These are phyloP conservation scores for Amanita phalloides DNA, from an alignment of 768 basidiomycete species.

Conservation along the genomic window DNA sequence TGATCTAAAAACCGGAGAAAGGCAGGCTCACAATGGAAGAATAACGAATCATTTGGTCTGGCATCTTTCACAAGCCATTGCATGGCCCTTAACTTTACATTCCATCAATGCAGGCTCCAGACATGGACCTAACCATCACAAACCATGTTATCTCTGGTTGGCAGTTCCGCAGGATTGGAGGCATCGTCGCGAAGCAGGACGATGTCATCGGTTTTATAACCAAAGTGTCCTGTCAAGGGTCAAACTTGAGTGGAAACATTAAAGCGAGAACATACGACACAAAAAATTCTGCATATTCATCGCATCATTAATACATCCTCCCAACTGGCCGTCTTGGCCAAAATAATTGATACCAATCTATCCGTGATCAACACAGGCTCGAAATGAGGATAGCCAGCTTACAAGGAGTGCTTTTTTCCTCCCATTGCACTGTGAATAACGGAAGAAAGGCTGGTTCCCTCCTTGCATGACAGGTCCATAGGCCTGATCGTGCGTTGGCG, in stretches of 20 bases:
- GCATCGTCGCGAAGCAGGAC: conserved; percentile 79
- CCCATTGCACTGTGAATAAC: conserved; percentile 85
- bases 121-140: conserved; percentile 11
- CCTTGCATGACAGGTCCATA: conserved; percentile 52
- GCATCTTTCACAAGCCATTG: conserved; percentile 85
- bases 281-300: conserved; percentile 74
- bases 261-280: conserved; percentile 31
- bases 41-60: conserved; percentile 72
- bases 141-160: conserved; percentile 78
- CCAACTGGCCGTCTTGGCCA: conserved; percentile 53
- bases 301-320: conserved; percentile 91
- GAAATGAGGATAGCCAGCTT: conserved; percentile 16
- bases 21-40: conserved; percentile 68
- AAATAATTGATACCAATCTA: conserved; percentile 89
- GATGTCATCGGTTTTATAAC: conserved; percentile 72
- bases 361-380: not conserved
- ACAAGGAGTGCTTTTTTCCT: conserved; percentile 85
- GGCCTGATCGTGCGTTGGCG: conserved; percentile 46
- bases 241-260: not conserved
- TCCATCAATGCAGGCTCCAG: not conserved
- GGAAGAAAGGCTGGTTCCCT: conserved; percentile 49
- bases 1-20: not conserved
- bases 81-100: conserved; percentile 63
- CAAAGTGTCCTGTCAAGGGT: conserved; percentile 34
- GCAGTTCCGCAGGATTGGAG: conserved; percentile 44